A percentile compares a stretch with the other conserved stretches of the same genome.
Conservation (phyloP, 2,329 filamentous ascomycete genomes). For the Neospermospora avenae region DNA sequence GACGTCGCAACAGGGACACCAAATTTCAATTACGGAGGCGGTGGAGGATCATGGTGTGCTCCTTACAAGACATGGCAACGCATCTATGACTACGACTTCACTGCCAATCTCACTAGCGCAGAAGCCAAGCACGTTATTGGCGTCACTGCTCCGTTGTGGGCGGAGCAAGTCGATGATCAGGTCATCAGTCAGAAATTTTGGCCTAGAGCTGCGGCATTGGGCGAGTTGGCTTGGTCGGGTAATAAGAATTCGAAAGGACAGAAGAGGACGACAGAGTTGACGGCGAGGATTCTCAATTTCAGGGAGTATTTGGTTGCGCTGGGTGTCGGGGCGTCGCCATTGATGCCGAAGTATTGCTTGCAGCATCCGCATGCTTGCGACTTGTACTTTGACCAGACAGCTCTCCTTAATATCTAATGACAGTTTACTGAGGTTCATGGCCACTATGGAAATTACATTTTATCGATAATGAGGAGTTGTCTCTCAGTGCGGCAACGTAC, state of each 20-base stretch:
- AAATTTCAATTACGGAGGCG: slow-evolving; percentile 52
- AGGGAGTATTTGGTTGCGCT: slow-evolving; percentile 56
- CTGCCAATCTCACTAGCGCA: slow-evolving; percentile 56
- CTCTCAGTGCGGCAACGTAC: no score
- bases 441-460: no score
- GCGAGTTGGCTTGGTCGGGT: slow-evolving; percentile 72
- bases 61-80: slow-evolving; percentile 78
- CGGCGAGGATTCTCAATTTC: slow-evolving; percentile 56
- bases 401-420: slow-evolving; percentile 2
- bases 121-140: slow-evolving; percentile 67
- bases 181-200: slow-evolving; percentile 72
- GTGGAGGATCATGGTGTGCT: slow-evolving; percentile 75
- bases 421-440: no score
- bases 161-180: slow-evolving; percentile 69
- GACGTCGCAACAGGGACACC: slow-evolving; percentile 57
- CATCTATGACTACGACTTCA: slow-evolving; percentile 75
- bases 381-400: slow-evolving; percentile 49
- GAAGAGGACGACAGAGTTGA: slow-evolving; percentile 59
- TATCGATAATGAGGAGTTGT: no score
- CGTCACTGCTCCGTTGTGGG: slow-evolving; percentile 79
- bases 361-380: slow-evolving; percentile 57
- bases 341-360: slow-evolving; percentile 56
- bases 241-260: slow-evolving; percentile 58
- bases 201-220: slow-evolving; percentile 70
- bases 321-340: slow-evolving; percentile 46